phyloP scores from a whole-genome alignment of 495 filamentous ascomycete genomes.

The Talaromyces trachyspermus region DNA sequence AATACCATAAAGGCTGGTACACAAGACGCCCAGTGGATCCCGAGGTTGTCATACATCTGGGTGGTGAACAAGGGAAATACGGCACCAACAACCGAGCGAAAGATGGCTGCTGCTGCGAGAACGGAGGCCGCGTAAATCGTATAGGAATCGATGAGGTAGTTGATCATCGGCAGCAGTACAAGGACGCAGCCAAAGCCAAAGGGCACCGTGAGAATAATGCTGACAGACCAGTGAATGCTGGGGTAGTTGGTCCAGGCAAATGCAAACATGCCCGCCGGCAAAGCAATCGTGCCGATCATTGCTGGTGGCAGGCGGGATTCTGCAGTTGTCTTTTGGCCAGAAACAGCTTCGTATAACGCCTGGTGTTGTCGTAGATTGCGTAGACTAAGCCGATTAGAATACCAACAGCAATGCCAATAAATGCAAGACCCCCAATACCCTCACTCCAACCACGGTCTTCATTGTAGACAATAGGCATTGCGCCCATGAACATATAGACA shows the following conservation, averaged over 20 bases:
- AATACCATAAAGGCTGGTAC: constrained; percentile 63
- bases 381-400: constrained; percentile 14
- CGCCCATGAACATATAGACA: constrained; percentile 65
- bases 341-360: constrained; percentile 12
- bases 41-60: constrained; percentile 5
- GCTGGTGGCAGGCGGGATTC: constrained; percentile 23
- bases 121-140: constrained; percentile 64
- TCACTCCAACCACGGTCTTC: constrained; percentile 57
- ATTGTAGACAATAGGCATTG: constrained; percentile 60
- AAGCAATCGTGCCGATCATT: constrained; percentile 14
- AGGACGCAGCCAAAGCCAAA: constrained; percentile 60
- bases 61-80: constrained; percentile 50
- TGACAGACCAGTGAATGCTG: constrained; percentile 51
- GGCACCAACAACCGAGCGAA: constrained; percentile 56
- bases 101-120: constrained; percentile 58
- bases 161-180: constrained; percentile 55
- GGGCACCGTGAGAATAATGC: constrained; percentile 47
- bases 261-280: constrained; percentile 38
- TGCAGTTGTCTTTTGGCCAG: constrained; percentile 8
- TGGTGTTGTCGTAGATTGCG: constrained; percentile 10
- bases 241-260: constrained; percentile 54
- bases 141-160: constrained; percentile 65
- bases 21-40: constrained; percentile 58
- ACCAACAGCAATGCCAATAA: constrained; percentile 61
- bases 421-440: constrained; percentile 57